Conservation (phyloP, 768 basidiomycete species). For the Serendipita sp. region DNA sequence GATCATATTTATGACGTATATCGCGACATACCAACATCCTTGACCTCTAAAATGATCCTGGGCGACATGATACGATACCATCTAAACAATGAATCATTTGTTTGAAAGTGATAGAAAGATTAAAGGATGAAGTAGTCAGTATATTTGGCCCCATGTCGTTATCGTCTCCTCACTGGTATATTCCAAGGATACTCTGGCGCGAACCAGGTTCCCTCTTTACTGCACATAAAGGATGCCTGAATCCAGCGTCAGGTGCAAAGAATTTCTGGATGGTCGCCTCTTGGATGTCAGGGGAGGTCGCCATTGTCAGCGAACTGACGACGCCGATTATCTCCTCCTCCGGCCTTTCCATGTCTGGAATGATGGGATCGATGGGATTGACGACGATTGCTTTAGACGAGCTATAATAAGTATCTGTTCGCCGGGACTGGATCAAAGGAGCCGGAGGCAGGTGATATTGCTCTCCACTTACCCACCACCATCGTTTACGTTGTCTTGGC, state of each 20-base stretch:
- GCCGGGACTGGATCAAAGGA: too few relatives aligned
- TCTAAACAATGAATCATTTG: slow-evolving; percentile 16
- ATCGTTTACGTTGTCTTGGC: too few relatives aligned
- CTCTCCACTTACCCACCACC: too few relatives aligned
- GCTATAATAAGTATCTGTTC: too few relatives aligned
- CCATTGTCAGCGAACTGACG: slow-evolving; percentile 29
- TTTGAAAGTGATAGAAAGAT: neutral
- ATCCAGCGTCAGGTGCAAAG: slow-evolving; percentile 36
- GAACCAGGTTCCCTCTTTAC: slow-evolving; percentile 33
- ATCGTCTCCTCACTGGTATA: slow-evolving; percentile 31
- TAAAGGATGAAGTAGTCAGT: too few relatives aligned
- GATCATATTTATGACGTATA: neutral
- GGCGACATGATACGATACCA: slow-evolving; percentile 55
- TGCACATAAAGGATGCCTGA: slow-evolving; percentile 42
- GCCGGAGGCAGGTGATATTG: too few relatives aligned
- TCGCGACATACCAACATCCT: slow-evolving; percentile 27
- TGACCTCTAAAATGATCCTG: slow-evolving; percentile 24
- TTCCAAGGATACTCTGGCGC: slow-evolving; percentile 35
- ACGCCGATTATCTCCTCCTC: slow-evolving; percentile 31
- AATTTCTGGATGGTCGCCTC: slow-evolving; percentile 31
- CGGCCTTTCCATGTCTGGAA: slow-evolving; percentile 36
- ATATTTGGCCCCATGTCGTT: too few relatives aligned
- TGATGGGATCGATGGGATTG: too few relatives aligned
- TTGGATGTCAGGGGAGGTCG: slow-evolving; percentile 33
- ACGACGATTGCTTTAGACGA: too few relatives aligned